phyloP scores from a whole-genome alignment of 2,329 filamentous ascomycete genomes.

The Talaromyces rugulosus region DNA sequence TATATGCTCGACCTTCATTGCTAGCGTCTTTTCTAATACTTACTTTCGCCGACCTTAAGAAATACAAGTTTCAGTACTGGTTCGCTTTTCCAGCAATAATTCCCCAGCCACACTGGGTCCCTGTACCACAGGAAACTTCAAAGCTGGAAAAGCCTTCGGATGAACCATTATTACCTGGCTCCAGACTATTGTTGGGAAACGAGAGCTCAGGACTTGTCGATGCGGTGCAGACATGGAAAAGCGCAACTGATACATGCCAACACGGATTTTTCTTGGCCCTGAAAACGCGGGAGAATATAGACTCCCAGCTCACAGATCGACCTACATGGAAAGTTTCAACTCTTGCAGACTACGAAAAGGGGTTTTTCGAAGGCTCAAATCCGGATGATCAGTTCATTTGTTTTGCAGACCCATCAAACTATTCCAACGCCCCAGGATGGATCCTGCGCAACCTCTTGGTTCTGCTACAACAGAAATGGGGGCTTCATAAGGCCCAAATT shows the following conservation, averaged over 20 bases:
- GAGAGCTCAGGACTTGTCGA: constrained; percentile 81
- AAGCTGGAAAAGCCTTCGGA: constrained; percentile 20
- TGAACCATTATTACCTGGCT: constrained; percentile 11
- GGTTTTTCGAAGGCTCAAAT: constrained; percentile 73
- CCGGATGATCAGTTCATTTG: constrained; percentile 76
- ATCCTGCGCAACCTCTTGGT: constrained; percentile 85
- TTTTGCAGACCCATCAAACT: constrained; percentile 91
- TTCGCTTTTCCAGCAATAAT: constrained; percentile 94
- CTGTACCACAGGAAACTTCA: constrained; percentile 29
- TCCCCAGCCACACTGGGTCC: constrained; percentile 78
- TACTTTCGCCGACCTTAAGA: constrained; percentile 93
- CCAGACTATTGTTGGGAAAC: constrained; percentile 51
- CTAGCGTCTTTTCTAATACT: constrained; percentile 84
- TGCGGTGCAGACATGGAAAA: constrained; percentile 80
- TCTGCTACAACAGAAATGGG: constrained; percentile 77
- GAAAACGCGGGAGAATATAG: constrained; percentile 51
- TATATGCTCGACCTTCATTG: constrained; percentile 90
- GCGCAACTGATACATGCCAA: constrained; percentile 74
- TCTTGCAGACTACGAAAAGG: constrained; percentile 73
- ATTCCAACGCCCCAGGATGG: constrained; percentile 83
- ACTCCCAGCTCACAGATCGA: constrained; percentile 58
- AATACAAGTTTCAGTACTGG: constrained; percentile 97
- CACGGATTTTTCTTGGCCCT: constrained; percentile 96
- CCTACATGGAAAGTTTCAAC: constrained; percentile 71
- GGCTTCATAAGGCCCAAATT: constrained; percentile 71